Percentiles rank a stretch among this genome's conserved stretches.
Conservation (phyloP, 1,284 basidiomycete genomes). For the Trametes sp. region DNA sequence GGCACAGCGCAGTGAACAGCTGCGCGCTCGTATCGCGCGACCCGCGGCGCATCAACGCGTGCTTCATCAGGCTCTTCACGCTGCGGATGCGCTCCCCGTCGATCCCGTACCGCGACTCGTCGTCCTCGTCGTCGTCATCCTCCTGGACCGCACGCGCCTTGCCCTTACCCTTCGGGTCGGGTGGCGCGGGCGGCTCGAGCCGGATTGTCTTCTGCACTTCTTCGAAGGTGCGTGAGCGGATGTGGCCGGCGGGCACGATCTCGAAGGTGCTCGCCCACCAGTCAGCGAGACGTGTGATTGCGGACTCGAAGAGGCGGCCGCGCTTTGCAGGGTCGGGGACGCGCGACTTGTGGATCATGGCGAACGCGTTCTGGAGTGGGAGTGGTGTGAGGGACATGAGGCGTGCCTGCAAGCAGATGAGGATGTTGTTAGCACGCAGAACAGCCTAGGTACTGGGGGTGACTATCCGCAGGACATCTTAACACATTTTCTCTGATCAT, state of each 20-base stretch:
- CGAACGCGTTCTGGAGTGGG: conserved; percentile 79
- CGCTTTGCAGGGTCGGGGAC: conserved; percentile 83
- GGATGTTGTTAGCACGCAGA: not conserved
- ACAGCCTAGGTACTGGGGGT: too few species aligned
- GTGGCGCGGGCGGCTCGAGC: conserved; percentile 41
- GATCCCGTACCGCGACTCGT: conserved; percentile 27
- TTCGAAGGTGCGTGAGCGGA: conserved; percentile 79
- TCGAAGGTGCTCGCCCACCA: conserved; percentile 87
- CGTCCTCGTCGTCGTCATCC: conserved; percentile 58
- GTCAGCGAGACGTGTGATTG: conserved; percentile 73
- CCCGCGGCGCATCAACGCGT: conserved; percentile 81
- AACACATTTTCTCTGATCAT: too few species aligned
- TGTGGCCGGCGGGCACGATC: conserved; percentile 66
- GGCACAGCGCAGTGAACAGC: conserved; percentile 90
- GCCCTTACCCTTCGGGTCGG: conserved; percentile 39
- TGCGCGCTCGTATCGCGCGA: conserved; percentile 91
- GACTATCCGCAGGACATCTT: too few species aligned
- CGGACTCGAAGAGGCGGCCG: conserved; percentile 85
- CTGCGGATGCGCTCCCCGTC: conserved; percentile 77
- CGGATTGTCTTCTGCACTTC: conserved; percentile 61
- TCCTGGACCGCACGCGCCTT: conserved; percentile 37
- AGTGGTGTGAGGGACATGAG: conserved; percentile 87
- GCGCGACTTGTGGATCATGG: conserved; percentile 81
- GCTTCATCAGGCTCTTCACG: conserved; percentile 89
- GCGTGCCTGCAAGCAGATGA: conserved; percentile 65